These are phyloP conservation scores for Hypomyces perniciosus DNA, from an alignment of 2,329 filamentous ascomycete genomes.

Conservation along the genomic window DNA sequence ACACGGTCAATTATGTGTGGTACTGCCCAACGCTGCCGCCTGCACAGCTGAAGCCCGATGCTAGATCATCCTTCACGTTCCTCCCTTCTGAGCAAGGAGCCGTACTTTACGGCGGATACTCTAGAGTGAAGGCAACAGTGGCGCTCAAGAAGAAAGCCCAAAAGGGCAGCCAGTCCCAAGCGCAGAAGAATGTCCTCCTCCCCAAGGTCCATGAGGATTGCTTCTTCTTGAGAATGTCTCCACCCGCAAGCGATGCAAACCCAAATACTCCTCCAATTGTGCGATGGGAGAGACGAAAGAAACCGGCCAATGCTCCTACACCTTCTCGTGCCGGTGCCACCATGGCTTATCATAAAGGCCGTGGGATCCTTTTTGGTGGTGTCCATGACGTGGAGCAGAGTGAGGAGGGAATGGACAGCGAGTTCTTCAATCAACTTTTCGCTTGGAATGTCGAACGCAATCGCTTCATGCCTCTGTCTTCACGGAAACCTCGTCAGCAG, in stretches of 20 bases:
- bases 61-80: constrained; percentile 85
- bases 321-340: constrained; percentile 82
- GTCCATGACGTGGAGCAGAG: constrained; percentile 89
- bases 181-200: constrained; percentile 68
- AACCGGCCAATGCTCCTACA: constrained; percentile 79
- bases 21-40: constrained; percentile 67
- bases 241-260: constrained; percentile 61
- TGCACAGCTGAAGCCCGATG: constrained; percentile 80
- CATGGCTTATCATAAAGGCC: constrained; percentile 89
- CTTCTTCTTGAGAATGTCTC: constrained; percentile 80
- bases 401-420: constrained; percentile 92
- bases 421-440: constrained; percentile 90
- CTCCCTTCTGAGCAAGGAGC: constrained; percentile 86
- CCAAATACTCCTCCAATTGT: constrained; percentile 63
- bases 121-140: constrained; percentile 71
- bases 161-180: constrained; percentile 53
- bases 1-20: constrained; percentile 84
- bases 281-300: constrained; percentile 90
- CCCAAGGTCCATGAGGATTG: constrained; percentile 92
- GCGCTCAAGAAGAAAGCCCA: constrained; percentile 53
- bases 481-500: constrained; percentile 67
- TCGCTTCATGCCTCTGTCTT: constrained; percentile 77
- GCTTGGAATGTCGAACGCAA: constrained; percentile 96
- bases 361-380: constrained; percentile 88
- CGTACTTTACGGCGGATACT: constrained; percentile 90